phyloP scores from a whole-genome alignment of 1,284 basidiomycete species.

The Cutaneotrichosporon mucoides region DNA sequence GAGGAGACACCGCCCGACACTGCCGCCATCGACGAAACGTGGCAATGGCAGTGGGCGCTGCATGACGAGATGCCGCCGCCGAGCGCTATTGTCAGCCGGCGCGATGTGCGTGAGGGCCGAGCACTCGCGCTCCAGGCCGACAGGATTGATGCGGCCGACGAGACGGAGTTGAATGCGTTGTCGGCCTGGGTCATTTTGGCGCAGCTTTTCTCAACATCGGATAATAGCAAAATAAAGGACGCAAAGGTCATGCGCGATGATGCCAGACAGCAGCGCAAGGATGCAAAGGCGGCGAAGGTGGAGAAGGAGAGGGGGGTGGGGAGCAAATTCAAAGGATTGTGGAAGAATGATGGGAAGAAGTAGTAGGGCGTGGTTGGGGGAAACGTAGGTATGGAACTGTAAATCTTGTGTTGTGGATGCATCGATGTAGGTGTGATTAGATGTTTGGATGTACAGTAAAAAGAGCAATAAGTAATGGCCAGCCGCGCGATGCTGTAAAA shows the following conservation, averaged over 20 bases:
- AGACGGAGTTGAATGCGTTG: conserved; percentile 16
- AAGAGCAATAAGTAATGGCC: too few species aligned
- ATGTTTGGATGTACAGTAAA: too few species aligned
- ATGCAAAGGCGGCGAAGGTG: background rate
- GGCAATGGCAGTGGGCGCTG: conserved; percentile 47
- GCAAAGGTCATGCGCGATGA: conserved; percentile 3
- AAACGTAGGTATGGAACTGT: too few species aligned
- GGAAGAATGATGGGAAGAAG: too few species aligned
- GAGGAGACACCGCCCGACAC: background rate
- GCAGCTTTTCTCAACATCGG: background rate
- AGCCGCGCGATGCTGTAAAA: too few species aligned
- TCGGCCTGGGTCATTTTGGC: conserved; percentile 11
- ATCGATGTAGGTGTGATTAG: too few species aligned
- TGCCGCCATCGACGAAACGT: conserved; percentile 11
- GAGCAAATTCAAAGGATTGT: background rate
- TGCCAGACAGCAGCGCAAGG: background rate
- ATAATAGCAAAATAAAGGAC: conserved; percentile 1
- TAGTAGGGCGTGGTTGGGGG: too few species aligned
- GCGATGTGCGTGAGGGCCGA: conserved; percentile 46
- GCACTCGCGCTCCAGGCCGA: conserved; percentile 45
- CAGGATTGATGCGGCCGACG: conserved; percentile 37
- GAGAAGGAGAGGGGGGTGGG: background rate
- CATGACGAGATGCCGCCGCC: conserved; percentile 49
- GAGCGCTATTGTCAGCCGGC: conserved; percentile 42
- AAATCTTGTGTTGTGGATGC: too few species aligned